Evolutionary conservation across 2,329 filamentous ascomycete genomes (phyloP), one percentile per base, ranked within the genome.

Genomic region (Myriosclerotinia curreyana): DNA sequence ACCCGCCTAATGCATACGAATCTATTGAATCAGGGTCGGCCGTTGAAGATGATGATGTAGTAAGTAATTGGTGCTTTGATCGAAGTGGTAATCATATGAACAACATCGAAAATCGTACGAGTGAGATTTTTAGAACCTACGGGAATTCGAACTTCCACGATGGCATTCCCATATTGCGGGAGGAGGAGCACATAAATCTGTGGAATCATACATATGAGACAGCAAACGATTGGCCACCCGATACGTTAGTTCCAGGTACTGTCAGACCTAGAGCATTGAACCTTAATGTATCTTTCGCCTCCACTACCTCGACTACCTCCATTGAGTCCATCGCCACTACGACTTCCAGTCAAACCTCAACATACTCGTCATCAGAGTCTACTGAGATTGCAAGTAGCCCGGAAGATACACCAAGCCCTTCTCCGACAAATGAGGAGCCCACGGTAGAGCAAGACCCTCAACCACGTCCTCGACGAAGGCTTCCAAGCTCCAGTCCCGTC

Each of bases 261-360:
- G 69, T 74, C 17, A 73, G 68, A 15, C 72, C 71, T 5, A 70
- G 69, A 54, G 64, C 67, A 12, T 62, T 73, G 50, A 67, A 66
- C 36, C 46, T 72, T 34, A 65, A 67, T 40, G 55, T 64, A 36
- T 64, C 69, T 1, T 65, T 65, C 4, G 44, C 63, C 11, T 58
- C 66, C 14, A 53, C 69, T 15, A 67, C 69, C 28, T 66, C 67
- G 22, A 67, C 68, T 38, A 61, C 64, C 20, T 61, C 68, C 3
- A 62, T 64, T 5, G 48, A 63, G 11, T 53, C 66, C 5, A 44
- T 69, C 12, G 67, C 69, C 20, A 66, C 67, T 22, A 68, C 66
- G 50, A 64, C 42, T 51, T 70, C 70, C 42, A 70, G 66, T n/a
- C 65, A 69, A 63, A 66, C 49, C 61, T 68, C 63, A 58, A 51